These are phyloP conservation scores for Centrapalus pauciflorus DNA, from an alignment of 129 eudicot genomes.

Conservation along the genomic window DNA sequence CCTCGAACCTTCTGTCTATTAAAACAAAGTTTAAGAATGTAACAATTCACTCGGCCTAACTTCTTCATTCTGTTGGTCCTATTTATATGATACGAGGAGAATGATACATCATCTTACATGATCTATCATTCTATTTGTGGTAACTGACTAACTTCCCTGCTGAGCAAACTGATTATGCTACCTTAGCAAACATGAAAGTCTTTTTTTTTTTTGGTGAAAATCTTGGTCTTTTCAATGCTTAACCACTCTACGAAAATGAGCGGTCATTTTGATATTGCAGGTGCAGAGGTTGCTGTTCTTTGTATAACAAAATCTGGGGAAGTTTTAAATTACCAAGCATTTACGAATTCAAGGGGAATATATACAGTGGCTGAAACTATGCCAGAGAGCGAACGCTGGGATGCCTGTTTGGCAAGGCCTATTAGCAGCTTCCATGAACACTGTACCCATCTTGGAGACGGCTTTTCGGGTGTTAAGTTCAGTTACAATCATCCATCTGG, in stretches of 20 bases:
- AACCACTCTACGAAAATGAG: neutral
- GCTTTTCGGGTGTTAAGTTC: constrained; percentile 80
- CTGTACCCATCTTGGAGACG: constrained; percentile 74
- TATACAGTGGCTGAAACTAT: constrained; percentile 96
- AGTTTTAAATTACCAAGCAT: constrained; percentile 89
- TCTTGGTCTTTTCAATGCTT: too few relatives aligned
- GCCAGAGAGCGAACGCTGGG: constrained; percentile 98
- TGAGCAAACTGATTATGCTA: too few relatives aligned
- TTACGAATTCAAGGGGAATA: constrained; percentile 79
- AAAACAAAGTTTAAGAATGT: too few relatives aligned
- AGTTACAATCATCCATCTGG: constrained; percentile 70
- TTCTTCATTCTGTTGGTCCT: too few relatives aligned
- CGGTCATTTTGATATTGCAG: constrained; percentile 33
- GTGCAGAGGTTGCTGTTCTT: constrained; percentile 99
- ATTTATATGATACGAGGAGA: too few relatives aligned
- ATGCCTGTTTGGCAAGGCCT: constrained; percentile 89
- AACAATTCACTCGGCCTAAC: too few relatives aligned
- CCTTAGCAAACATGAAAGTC: too few relatives aligned
- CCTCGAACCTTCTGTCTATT: too few relatives aligned
- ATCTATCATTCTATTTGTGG: too few relatives aligned
- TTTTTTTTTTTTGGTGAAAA: too few relatives aligned
- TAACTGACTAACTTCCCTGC: too few relatives aligned
- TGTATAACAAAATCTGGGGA: constrained; percentile 97
- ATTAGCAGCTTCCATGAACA: constrained; percentile 92
- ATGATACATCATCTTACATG: too few relatives aligned